phyloP scores from a whole-genome alignment of 805 yeast genomes.

The Barnettozyma salicaria region DNA sequence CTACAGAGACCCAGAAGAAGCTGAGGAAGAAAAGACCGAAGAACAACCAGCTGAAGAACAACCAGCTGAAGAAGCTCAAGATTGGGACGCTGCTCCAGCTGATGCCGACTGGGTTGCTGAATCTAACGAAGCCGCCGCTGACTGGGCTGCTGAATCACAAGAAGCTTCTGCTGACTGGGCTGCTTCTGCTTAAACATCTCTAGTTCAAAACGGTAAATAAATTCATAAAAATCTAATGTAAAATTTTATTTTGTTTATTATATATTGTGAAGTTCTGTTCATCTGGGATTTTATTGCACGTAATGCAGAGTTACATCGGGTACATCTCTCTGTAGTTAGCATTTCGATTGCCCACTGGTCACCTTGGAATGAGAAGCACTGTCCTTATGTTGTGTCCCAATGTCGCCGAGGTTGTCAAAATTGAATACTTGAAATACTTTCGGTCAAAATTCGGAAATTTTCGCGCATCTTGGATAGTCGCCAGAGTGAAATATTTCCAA shows the following conservation, averaged over 20 bases:
- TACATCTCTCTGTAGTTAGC: too few species aligned
- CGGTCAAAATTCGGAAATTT: slow-evolving; percentile 1
- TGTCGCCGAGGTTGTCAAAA: neutral
- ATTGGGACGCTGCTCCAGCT: slow-evolving; percentile 62
- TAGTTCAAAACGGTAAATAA: slow-evolving; percentile 22
- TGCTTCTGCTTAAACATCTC: slow-evolving; percentile 17
- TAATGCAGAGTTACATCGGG: slow-evolving; percentile 6
- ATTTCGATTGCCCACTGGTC: too few species aligned
- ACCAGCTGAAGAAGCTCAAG: slow-evolving; percentile 57
- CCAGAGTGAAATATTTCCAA: neutral
- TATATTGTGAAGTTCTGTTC: neutral
- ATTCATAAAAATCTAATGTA: slow-evolving; percentile 24
- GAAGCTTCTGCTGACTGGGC: slow-evolving; percentile 28
- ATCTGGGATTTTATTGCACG: slow-evolving; percentile 2
- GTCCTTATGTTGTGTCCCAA: neutral
- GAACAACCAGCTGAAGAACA: slow-evolving; percentile 49
- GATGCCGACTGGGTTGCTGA: slow-evolving; percentile 76
- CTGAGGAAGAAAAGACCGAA: slow-evolving; percentile 66
- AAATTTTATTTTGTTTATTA: slow-evolving; percentile 21
- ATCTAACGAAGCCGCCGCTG: slow-evolving; percentile 59
- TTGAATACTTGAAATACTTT: neutral
- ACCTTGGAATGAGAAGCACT: too few species aligned
- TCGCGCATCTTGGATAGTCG: slow-evolving; percentile 2
- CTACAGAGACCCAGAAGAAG: slow-evolving; percentile 99
- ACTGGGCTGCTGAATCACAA: slow-evolving; percentile 46